These are phyloP conservation scores for Colletotrichum gigasporum DNA, from an alignment of 2,329 filamentous ascomycete genomes.

Conservation along the genomic window DNA sequence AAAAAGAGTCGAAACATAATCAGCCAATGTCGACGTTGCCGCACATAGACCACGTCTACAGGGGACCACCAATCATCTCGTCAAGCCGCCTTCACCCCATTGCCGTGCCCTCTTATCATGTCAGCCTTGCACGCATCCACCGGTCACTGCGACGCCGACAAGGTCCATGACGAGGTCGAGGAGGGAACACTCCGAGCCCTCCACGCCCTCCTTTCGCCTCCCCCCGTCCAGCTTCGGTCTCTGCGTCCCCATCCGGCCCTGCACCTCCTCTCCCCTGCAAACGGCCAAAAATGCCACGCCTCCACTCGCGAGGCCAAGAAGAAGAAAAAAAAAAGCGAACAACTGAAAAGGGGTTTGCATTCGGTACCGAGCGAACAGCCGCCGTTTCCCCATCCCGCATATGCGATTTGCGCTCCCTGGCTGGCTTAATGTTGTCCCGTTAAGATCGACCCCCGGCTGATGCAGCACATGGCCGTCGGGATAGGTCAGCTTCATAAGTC, in stretches of 20 bases:
- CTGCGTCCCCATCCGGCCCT: constrained; percentile 19
- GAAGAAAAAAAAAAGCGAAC: neutral
- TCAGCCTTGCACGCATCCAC: constrained; percentile 15
- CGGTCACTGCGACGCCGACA: neutral
- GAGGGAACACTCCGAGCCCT: constrained; percentile 8
- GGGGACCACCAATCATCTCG: constrained; percentile 11
- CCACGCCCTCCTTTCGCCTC: neutral
- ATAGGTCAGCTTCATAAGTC: constrained; percentile 21
- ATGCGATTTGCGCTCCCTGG: constrained; percentile 3
- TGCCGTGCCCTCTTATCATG: constrained; percentile 11
- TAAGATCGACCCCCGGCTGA: constrained; percentile 6
- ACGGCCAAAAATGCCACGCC: constrained; percentile 9
- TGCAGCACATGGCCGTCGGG: neutral
- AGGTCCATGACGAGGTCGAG: neutral
- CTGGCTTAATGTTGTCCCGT: constrained; percentile 15
- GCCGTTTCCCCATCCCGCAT: neutral
- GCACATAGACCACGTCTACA: neutral
- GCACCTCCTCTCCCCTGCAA: constrained; percentile 17
- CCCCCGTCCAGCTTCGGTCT: constrained; percentile 11
- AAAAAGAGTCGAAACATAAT: constrained; percentile 7
- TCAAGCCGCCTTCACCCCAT: constrained; percentile 5
- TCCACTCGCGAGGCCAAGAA: constrained; percentile 1
- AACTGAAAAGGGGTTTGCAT: constrained; percentile 19
- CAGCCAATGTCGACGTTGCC: constrained; percentile 5
- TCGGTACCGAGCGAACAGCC: constrained; percentile 18